phyloP scores from a whole-genome alignment of 2,329 filamentous ascomycete species.

The Nemania serpens region DNA sequence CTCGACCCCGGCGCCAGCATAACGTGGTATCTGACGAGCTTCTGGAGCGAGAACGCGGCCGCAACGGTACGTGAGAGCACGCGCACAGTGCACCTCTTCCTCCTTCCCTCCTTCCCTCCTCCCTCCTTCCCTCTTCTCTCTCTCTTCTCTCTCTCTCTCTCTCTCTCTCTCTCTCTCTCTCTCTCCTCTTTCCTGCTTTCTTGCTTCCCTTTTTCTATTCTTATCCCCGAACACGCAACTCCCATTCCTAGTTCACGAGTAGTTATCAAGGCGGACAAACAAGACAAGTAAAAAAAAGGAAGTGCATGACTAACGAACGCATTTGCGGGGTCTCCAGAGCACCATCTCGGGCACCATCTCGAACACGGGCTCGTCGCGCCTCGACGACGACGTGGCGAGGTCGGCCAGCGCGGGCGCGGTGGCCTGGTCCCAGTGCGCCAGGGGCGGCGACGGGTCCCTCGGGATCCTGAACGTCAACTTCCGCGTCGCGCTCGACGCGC shows the following conservation, averaged over 20 bases:
- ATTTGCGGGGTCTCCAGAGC: conserved; percentile 30
- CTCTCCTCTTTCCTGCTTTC: background rate
- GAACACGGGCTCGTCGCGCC: conserved; percentile 32
- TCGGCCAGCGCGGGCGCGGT: conserved; percentile 36
- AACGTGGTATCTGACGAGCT: conserved; percentile 44
- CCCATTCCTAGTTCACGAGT: no score
- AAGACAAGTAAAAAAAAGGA: no score
- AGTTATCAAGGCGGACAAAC: no score
- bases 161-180: background rate
- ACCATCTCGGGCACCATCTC: conserved; percentile 40
- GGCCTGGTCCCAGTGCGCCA: conserved; percentile 45
- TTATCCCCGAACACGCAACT: no score
- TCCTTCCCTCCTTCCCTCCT: background rate
- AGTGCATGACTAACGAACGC: background rate
- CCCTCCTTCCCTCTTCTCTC: background rate
- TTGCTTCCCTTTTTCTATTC: background rate
- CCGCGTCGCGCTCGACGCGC: conserved; percentile 43
- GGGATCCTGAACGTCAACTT: conserved; percentile 50
- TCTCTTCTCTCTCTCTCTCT: background rate
- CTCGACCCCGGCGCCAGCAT: conserved; percentile 42
- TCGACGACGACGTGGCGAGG: conserved; percentile 37
- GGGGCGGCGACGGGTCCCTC: conserved; percentile 38
- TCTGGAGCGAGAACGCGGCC: conserved; percentile 44
- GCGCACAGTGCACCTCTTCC: no score
- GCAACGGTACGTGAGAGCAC: conserved; percentile 37